Base-by-base conservation (phyloP, 495 filamentous ascomycete genomes). In the Aspergillus baeticus region DNA sequence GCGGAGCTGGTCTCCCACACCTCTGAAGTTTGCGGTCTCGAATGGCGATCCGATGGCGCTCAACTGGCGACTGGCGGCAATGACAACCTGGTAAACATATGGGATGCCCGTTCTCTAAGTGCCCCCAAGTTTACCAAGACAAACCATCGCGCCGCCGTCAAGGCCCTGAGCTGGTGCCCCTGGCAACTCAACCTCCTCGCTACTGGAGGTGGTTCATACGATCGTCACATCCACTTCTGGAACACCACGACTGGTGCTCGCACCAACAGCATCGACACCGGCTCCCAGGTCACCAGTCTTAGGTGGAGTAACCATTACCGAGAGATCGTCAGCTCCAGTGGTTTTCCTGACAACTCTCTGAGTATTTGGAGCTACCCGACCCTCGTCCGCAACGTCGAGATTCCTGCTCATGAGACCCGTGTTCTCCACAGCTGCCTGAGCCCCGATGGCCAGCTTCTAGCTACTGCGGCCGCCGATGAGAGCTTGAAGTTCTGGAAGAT, bases 401-500 rank as follows among this genome's bases (percentile, higher is more conserved):
- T 99, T 60, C 94, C 95, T 6, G 94, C 95, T n/a, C 94, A 99
- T 68, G 94, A 99, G 81, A 96, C 91, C 59, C 80, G 94, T 61
- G 92, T 99, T 38, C 80, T 99, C 47, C 94, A 98, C 81, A 92
- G 88, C 76, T 91, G 87, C 64, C 79, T 99, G 51, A 96, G 91
- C 72, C 95, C 94, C 2, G 95, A 98, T 66, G 95, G 94, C 31
- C 92, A 97, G 78, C 96, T 96, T 80, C 84, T 99, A 15, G 94
- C 95, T 43, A 98, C 94, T 21, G 92, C 94, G 37, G 90, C 92
- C 54, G 91, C 92, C 15, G 94, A 99, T 66, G 94, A 99, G 81
- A 91, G 85, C 67, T 80, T 99, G 69, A 99, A 99, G 73, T 99
- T 99, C 82, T 99, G 94, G 94, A 98, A 98, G 85, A 76, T 98